Evolutionary conservation across 106 monocot species (phyloP).

Genomic region (Dactylorhiza incarnata): DNA sequence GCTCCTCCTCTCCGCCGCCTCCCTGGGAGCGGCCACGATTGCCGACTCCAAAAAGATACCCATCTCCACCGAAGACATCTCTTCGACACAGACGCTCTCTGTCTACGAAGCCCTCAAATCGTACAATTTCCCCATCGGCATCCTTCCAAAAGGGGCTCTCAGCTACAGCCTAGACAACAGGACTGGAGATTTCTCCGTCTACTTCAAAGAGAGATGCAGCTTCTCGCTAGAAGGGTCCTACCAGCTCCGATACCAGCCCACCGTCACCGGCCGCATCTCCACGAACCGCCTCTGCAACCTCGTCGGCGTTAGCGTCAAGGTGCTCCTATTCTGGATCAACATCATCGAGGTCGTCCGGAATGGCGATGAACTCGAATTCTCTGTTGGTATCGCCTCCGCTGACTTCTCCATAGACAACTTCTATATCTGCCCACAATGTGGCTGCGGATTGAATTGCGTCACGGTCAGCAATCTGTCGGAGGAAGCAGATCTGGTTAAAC

Average conservation of each 20-base stretch:
- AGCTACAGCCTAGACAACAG: conserved; percentile 41
- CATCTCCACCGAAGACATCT: no score
- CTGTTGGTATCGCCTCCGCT: conserved; percentile 54
- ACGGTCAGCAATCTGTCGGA: neutral
- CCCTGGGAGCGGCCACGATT: neutral
- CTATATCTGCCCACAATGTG: conserved; percentile 37
- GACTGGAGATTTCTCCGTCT: conserved; percentile 44
- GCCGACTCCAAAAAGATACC: neutral
- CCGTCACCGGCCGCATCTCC: conserved; percentile 41
- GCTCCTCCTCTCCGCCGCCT: neutral
- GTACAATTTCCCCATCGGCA: conserved; percentile 55
- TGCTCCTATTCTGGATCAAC: conserved; percentile 53
- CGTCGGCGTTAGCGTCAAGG: conserved; percentile 52
- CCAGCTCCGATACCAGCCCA: conserved; percentile 44
- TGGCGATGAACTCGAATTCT: conserved; percentile 46
- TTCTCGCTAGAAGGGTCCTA: conserved; percentile 52
- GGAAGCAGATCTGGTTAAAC: conserved; percentile 2
- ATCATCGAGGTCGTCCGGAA: conserved; percentile 40
- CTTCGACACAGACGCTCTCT: neutral
- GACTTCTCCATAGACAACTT: conserved; percentile 45
- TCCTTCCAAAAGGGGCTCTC: conserved; percentile 54
- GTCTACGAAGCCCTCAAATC: conserved; percentile 47
- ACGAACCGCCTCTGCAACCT: conserved; percentile 25
- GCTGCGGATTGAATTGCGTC: conserved; percentile 39
- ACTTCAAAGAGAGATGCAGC: conserved; percentile 39